Conservation (phyloP, 2,329 filamentous ascomycete species). For the Blastomyces parvus region DNA sequence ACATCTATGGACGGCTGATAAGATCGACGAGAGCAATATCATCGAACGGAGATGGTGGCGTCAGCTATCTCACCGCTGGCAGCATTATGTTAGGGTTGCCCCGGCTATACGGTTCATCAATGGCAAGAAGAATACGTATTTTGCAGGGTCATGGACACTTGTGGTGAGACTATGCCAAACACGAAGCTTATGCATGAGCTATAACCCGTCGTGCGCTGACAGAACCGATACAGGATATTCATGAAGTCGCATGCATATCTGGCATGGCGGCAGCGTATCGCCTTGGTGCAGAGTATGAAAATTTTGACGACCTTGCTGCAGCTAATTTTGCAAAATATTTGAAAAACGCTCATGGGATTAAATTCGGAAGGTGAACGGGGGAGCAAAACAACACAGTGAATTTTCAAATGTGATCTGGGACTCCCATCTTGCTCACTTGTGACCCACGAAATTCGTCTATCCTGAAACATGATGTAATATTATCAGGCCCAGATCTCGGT, state of each 20-base stretch:
- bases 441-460: neutral
- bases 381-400: neutral
- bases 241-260: conserved; percentile 61
- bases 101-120: conserved; percentile 65
- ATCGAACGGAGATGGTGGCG: conserved; percentile 55
- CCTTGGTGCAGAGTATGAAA: conserved; percentile 53
- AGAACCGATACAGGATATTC: conserved; percentile 33
- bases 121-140: conserved; percentile 52
- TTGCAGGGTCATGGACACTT: conserved; percentile 59
- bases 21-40: conserved; percentile 48
- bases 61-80: conserved; percentile 52
- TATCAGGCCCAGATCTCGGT: neutral
- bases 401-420: neutral
- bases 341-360: conserved; percentile 12
- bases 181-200: neutral
- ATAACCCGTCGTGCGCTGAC: neutral
- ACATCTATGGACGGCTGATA: conserved; percentile 48
- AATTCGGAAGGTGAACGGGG: conserved; percentile 1
- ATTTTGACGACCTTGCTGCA: conserved; percentile 27
- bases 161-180: conserved; percentile 42
- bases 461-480: neutral
- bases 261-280: conserved; percentile 63
- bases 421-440: neutral
- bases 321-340: conserved; percentile 28
- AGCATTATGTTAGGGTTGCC: conserved; percentile 53